A percentile compares a stretch with the other conserved stretches of the same genome.
Conservation (phyloP, 192 early-diverging fungal genomes). For the Geranomyces variabilis region DNA sequence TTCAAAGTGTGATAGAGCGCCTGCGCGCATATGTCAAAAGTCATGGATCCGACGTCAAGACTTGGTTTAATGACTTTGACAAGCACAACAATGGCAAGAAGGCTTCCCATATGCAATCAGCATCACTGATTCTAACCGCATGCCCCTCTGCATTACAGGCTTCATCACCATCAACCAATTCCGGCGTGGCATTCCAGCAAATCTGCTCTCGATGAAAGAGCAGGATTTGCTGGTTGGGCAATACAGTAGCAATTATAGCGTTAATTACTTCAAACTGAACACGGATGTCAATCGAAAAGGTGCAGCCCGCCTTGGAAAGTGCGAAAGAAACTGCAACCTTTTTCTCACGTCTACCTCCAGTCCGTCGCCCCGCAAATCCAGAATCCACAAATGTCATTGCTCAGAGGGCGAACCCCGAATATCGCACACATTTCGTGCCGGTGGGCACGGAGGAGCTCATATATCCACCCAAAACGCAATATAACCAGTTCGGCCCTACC, state of each 20-base stretch:
- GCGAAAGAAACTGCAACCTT: neutral
- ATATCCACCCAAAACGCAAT: conserved; percentile 26
- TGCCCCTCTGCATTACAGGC: conserved; percentile 25
- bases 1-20: conserved; percentile 47
- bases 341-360: neutral
- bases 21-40: conserved; percentile 53
- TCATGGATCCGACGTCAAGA: conserved; percentile 61
- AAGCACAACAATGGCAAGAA: conserved; percentile 56
- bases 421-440: conserved; percentile 47
- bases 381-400: conserved; percentile 10
- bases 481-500: conserved; percentile 22
- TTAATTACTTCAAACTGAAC: conserved; percentile 67
- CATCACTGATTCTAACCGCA: neutral
- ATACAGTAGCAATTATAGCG: conserved; percentile 49
- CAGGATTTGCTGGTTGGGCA: conserved; percentile 49
- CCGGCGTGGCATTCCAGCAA: conserved; percentile 55
- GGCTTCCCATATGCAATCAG: neutral
- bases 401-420: conserved; percentile 27
- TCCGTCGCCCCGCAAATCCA: neutral
- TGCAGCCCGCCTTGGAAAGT: conserved; percentile 18
- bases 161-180: conserved; percentile 60
- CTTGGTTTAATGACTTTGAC: conserved; percentile 67
- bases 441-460: conserved; percentile 61
- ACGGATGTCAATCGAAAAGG: conserved; percentile 60
- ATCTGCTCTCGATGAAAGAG: conserved; percentile 50